Base-by-base conservation (phyloP, 1,284 basidiomycete species). In the Tylopilus orsonianus region DNA sequence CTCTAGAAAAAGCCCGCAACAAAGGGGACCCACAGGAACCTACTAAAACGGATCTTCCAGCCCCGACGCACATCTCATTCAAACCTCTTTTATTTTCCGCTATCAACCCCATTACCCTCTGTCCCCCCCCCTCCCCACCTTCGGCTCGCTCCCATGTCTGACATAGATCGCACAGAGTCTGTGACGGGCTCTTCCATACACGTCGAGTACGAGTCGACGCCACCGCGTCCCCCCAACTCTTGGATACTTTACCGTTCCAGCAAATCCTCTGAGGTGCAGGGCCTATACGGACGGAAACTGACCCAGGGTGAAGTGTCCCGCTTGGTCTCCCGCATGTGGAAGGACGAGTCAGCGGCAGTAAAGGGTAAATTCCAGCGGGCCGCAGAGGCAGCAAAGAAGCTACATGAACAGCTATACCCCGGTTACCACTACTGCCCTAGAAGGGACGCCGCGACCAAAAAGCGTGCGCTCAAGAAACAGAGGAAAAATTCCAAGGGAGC, bases 181-280 rank as follows among this genome's bases (percentile, higher is more conserved):
- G 5, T 32, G 9, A 10, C 35, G 2, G 39, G 36, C 18, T 37
- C 46, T 13, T 39, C 50, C 14, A 63, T 60, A 46, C 59, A 48
- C 13, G 44, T 34, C 30, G 51, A 47, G 18, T 52, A 49, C 37
- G 57, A 50, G 23, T 49, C 48, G 14, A 66, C 79, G 50, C 76
- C 80, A 0, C 85, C 85, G 1, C 79, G 92, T 0, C 93, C 93
- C 2, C 83, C 85, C 14, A 96, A 96, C 65, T 85, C 93, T 0
- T 96, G 91, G 90, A 95, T 97, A 53, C 60, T 96, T n/a, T 97
- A 92, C 65, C 83, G 93, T 35, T 84, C 85, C 2, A 79, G 84
- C 56, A 83, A 79, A 61, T 74, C 82, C 46, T 67, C 71, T 23
- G 59, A 76, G 29, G 57, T 76, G 4, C 69, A 30, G 4, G 4